Conservation (phyloP, 345 rosid species). For the Balakata baccata region DNA sequence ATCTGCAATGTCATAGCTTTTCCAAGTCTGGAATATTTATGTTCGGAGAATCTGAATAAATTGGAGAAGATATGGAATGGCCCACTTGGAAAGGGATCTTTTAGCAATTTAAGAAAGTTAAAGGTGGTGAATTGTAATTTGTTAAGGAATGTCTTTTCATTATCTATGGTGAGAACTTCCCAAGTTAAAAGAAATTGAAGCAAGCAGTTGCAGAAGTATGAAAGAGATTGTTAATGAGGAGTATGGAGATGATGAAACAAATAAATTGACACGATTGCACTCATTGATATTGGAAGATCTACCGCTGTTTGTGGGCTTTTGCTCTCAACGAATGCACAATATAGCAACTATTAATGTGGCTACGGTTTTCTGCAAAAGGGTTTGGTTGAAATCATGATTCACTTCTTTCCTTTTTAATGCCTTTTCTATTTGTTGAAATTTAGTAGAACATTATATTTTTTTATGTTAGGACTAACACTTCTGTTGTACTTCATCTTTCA, state of each 20-base stretch:
- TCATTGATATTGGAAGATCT: neutral
- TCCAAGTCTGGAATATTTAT: slow-evolving; percentile 12
- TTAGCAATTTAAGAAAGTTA: slow-evolving; percentile 14
- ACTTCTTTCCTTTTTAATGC: too few species aligned
- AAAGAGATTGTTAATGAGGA: slow-evolving; percentile 5
- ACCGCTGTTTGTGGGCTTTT: slow-evolving; percentile 1
- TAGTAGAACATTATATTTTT: too few species aligned
- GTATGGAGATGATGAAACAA: neutral
- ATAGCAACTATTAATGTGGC: too few species aligned
- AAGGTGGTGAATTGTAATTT: slow-evolving; percentile 11
- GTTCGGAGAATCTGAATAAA: slow-evolving; percentile 2
- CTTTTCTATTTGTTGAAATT: too few species aligned
- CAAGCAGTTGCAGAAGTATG: slow-evolving; percentile 1
- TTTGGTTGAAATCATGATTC: too few species aligned
- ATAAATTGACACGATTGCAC: neutral
- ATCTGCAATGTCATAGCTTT: neutral
- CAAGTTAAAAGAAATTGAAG: slow-evolving; percentile 11
- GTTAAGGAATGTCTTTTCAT: slow-evolving; percentile 21
- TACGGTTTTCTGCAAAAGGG: too few species aligned
- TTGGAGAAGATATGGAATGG: slow-evolving; percentile 14
- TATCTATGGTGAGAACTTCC: slow-evolving; percentile 16
- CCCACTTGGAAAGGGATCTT: neutral
- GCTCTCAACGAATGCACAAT: neutral
- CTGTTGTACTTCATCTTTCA: too few species aligned
- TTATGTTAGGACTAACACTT: too few species aligned